Evolutionary conservation across 106 monocot species (phyloP), one percentile per base, ranked within the genome.

Genomic region (Dioscorea alata): DNA sequence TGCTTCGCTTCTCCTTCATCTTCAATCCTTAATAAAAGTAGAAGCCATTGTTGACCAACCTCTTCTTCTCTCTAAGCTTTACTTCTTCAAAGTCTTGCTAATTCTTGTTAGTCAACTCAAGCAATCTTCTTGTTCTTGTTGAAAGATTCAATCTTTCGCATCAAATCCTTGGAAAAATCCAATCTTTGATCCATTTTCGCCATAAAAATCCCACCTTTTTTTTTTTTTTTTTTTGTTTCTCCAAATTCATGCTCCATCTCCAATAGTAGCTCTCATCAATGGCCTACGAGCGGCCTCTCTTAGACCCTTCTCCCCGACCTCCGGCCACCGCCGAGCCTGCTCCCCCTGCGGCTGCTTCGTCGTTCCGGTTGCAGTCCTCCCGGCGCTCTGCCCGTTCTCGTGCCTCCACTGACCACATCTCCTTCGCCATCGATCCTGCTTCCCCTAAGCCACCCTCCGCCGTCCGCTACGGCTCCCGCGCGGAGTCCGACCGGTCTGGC

Each of bases 401-500:
- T 0, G 22, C 12, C 23, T 59, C 59, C 59, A 12, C 4, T 10
- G 59, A 59, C 23, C 59, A 12, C 59, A 59, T 59, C 59, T 59
- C 59, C 22, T 59, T 59, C 59, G 59, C 59, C 0, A 21, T 21
- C 22, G 59, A 59, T 18, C 6, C 59, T 1, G 23, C 4, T 23
- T 20, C 20, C 6, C n/a, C 22, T 8, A 60, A 12, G 34, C 49
- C 57, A 42, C 53, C 79, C 57, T 52, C 79, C 23, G 57, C 66
- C 42, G 54, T 61, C 23, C 77, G 80, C 34, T 23, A 71, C 66
- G 80, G 78, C 54, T 76, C 85, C 56, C 80, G 84, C 17, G 61
- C 79, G 4, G 90, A 82, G 15, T 80, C 84, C 23, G 75, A 71
- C 67, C 70, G 86, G 8, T 58, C 67, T 57, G 74, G 66, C 20